Evolutionary conservation across 352 stramenopile genomes (phyloP).

Genomic region (Pythium monospermum): DNA sequence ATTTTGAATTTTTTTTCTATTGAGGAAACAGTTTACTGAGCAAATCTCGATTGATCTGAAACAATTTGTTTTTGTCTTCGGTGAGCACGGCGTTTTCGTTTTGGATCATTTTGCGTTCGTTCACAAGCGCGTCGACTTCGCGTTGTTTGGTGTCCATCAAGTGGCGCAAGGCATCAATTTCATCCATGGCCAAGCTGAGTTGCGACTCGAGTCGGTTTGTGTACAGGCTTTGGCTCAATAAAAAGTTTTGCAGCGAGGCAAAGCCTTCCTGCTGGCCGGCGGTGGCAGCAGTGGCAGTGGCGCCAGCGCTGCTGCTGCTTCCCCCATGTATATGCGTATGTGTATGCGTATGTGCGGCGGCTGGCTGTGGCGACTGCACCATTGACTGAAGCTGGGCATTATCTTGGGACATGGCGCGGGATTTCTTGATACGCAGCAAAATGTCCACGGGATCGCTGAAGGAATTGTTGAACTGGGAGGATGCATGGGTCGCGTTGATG

Average conservation of each 20-base stretch:
- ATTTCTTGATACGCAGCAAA: slow-evolving; percentile 73
- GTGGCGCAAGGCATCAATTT: slow-evolving; percentile 54
- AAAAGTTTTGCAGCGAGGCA: slow-evolving; percentile 63
- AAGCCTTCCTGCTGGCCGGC: slow-evolving; percentile 51
- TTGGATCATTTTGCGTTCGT: slow-evolving; percentile 55
- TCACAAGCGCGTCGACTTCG: slow-evolving; percentile 45
- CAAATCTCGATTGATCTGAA: slow-evolving; percentile 72
- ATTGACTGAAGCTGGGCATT: slow-evolving; percentile 26
- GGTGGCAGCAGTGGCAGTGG: too few relatives aligned
- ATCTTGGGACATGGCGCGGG: slow-evolving; percentile 26
- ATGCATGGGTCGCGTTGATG: too few relatives aligned
- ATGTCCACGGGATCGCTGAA: slow-evolving; percentile 78
- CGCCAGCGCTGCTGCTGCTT: too few relatives aligned
- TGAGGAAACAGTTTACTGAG: slow-evolving; percentile 33
- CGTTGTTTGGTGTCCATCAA: slow-evolving; percentile 46
- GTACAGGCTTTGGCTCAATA: slow-evolving; percentile 62
- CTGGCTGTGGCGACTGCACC: slow-evolving; percentile 27
- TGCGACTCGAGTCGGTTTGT: slow-evolving; percentile 73
- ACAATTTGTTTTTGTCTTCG: slow-evolving; percentile 76
- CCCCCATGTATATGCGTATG: too few relatives aligned
- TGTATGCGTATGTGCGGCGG: too few relatives aligned
- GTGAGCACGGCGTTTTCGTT: slow-evolving; percentile 62
- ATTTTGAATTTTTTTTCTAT: slow-evolving; percentile 3
- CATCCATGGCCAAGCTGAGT: slow-evolving; percentile 55
- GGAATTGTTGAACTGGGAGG: slow-evolving; percentile 42